phyloP scores from a whole-genome alignment of 164 flowering plant genomes.

The Vitis vinifera region ASM3070453v1 NC_081815.1:4199001-4199500 shows the following conservation, averaged over 20 bases:
- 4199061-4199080: constrained; percentile 1
- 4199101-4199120: neutral
- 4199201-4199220: constrained; percentile 34
- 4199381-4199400: no score
- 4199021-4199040: no score
- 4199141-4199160: constrained; percentile 26
- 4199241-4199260: constrained; percentile 53
- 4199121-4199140: neutral
- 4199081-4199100: no score
- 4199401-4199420: no score
- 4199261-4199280: constrained; percentile 55
- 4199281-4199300: constrained; percentile 29
- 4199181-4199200: constrained; percentile 46
- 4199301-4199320: neutral
- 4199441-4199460: no score
- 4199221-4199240: constrained; percentile 45
- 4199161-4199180: constrained; percentile 56
- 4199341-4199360: no score
- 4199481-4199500: no score
- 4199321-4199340: neutral
- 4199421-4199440: neutral
- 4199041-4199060: no score
- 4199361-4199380: no score
- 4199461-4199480: no score
- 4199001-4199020: neutral